Conservation (phyloP, 139 green algal genomes). For the Chlamydomonas incerta region DNA sequence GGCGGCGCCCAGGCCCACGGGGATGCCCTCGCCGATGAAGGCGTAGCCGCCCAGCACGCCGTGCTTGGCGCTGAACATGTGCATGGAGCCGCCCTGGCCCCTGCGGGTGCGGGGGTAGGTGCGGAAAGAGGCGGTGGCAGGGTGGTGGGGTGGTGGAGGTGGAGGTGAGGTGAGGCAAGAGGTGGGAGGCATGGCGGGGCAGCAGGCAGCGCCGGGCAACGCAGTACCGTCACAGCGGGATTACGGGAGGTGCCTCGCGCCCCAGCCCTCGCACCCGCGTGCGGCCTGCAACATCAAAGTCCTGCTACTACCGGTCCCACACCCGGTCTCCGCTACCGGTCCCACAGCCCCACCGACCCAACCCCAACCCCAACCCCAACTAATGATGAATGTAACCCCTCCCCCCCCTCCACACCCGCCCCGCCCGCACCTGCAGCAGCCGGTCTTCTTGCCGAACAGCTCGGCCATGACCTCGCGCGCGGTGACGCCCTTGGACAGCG, state of each 20-base stretch:
- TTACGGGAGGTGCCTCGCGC: no score
- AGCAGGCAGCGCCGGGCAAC: no score
- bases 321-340: no score
- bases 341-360: no score
- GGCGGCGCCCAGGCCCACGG: slow-evolving; percentile 94
- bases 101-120: not conserved
- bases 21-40: slow-evolving; percentile 99
- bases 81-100: slow-evolving; percentile 97
- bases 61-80: slow-evolving; percentile 96
- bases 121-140: not conserved
- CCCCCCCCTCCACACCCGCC: no score
- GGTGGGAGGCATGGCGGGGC: no score
- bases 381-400: not conserved
- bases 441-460: slow-evolving; percentile 99
- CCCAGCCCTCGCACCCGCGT: no score
- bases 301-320: no score
- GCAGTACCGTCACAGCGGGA: no score
- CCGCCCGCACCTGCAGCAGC: slow-evolving; percentile 76
- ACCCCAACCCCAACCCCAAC: not conserved
- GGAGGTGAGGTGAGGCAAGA: no score
- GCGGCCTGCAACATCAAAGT: no score
- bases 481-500: slow-evolving; percentile 91
- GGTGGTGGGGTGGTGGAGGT: not conserved
- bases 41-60: slow-evolving; percentile 95
- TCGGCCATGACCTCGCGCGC: slow-evolving; percentile 93